Percentiles rank a stretch among this genome's conserved stretches.
Conservation (phyloP, 352 stramenopile genomes). For the Globisporangium uncinulatum region DNA sequence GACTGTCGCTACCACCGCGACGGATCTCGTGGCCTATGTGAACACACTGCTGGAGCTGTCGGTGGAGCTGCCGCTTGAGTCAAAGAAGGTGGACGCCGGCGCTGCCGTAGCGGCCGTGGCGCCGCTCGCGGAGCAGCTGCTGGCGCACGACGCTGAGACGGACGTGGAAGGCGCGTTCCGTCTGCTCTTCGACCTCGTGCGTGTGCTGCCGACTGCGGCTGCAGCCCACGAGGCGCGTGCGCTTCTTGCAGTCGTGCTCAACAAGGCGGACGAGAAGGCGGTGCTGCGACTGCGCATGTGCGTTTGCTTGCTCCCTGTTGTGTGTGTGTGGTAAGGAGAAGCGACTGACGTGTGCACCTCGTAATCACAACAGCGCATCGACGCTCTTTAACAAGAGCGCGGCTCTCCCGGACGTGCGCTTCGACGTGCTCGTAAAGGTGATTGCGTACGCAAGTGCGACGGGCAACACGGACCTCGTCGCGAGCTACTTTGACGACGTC, state of each 20-base stretch:
- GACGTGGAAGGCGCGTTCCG: slow-evolving; percentile 73
- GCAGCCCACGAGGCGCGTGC: slow-evolving; percentile 29
- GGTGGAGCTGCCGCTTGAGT: slow-evolving; percentile 44
- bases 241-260: slow-evolving; percentile 42
- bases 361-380: slow-evolving; percentile 27
- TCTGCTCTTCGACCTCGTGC: slow-evolving; percentile 56
- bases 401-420: slow-evolving; percentile 51
- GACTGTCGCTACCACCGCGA: slow-evolving; percentile 16
- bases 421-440: slow-evolving; percentile 57
- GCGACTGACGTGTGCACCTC: slow-evolving; percentile 1
- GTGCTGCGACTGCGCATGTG: slow-evolving; percentile 70
- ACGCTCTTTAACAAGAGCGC: slow-evolving; percentile 75
- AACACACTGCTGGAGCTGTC: slow-evolving; percentile 65
- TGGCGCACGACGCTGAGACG: slow-evolving; percentile 66
- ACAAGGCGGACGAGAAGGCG: slow-evolving; percentile 44
- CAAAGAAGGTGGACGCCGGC: slow-evolving; percentile 57
- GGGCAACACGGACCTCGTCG: slow-evolving; percentile 53
- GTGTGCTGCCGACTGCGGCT: slow-evolving; percentile 26
- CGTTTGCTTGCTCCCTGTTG: slow-evolving; percentile 11
- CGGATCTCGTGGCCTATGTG: slow-evolving; percentile 72
- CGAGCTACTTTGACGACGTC: slow-evolving; percentile 63
- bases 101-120: slow-evolving; percentile 41
- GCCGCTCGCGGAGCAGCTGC: slow-evolving; percentile 47
- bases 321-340: not conserved
- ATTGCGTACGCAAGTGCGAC: slow-evolving; percentile 55